These are phyloP conservation scores for Antarctomyces pellizariae DNA, from an alignment of 495 filamentous ascomycete genomes.

Conservation along the genomic window DNA sequence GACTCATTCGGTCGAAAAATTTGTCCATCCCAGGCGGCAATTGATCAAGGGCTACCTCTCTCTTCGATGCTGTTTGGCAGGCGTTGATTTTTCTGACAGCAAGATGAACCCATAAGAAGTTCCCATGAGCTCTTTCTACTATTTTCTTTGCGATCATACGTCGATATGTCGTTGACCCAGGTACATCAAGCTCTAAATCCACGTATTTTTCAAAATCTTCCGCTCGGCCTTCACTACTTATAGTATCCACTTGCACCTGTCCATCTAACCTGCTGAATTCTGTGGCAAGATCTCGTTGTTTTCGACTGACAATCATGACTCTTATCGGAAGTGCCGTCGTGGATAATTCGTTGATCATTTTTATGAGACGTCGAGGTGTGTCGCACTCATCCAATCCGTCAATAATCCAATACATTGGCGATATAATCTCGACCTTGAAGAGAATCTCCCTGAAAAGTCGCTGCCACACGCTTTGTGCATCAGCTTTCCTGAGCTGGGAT, in stretches of 20 bases:
- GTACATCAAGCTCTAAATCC: slow-evolving; percentile 7
- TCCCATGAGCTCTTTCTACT: slow-evolving; percentile 10
- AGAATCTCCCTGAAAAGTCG: slow-evolving; percentile 14
- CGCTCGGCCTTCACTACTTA: slow-evolving; percentile 7
- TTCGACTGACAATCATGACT: slow-evolving; percentile 9
- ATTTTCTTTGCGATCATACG: slow-evolving; percentile 5
- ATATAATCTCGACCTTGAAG: slow-evolving; percentile 6
- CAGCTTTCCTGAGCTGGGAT: slow-evolving; percentile 9
- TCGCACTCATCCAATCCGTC: slow-evolving; percentile 18
- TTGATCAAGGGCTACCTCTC: slow-evolving; percentile 14
- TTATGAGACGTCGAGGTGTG: slow-evolving; percentile 7
- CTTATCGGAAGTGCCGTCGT: slow-evolving; percentile 6
- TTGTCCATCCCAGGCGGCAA: slow-evolving; percentile 19
- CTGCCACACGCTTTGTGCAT: slow-evolving; percentile 18
- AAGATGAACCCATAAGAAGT: slow-evolving; percentile 16
- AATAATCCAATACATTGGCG: slow-evolving; percentile 16
- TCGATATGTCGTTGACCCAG: slow-evolving; percentile 3
- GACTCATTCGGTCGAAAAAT: slow-evolving; percentile 18
- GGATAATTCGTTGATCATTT: slow-evolving; percentile 4
- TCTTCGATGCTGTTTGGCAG: slow-evolving; percentile 11
- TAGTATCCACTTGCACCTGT: slow-evolving; percentile 1
- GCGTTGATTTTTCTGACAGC: slow-evolving; percentile 15
- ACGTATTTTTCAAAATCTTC: slow-evolving; percentile 11
- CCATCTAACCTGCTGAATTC: slow-evolving; percentile 4
- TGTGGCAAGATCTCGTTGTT: slow-evolving; percentile 6